A percentile compares a stretch with the other conserved stretches of the same genome.
These are phyloP conservation scores for Rhodamnia argentea DNA, from an alignment of 345 rosid genomes.

Conservation along the genomic window DNA sequence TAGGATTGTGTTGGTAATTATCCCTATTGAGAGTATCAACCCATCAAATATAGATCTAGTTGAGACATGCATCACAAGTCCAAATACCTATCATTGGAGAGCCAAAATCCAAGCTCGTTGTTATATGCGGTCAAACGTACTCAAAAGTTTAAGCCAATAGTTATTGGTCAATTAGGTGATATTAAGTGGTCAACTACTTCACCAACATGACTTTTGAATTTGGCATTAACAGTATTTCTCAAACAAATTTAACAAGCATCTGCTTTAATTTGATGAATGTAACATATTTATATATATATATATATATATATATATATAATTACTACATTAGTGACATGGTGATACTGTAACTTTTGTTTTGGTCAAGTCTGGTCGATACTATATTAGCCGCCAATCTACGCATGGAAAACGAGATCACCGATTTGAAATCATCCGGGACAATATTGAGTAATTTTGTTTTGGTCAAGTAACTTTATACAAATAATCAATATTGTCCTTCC, in stretches of 20 bases:
- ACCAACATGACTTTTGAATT: background rate
- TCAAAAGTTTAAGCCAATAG: too few species aligned
- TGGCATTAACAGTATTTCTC: background rate
- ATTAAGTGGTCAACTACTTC: too few species aligned
- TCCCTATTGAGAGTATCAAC: background rate
- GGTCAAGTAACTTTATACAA: too few species aligned
- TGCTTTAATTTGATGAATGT: background rate
- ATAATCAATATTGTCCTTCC: too few species aligned
- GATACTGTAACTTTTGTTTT: too few species aligned
- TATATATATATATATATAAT: background rate
- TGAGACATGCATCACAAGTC: background rate
- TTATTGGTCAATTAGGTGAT: too few species aligned
- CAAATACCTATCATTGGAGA: background rate
- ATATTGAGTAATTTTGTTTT: too few species aligned
- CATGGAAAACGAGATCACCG: background rate
- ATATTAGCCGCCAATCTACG: too few species aligned
- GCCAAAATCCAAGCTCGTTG: background rate
- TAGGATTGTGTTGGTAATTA: too few species aligned
- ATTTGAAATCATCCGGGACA: too few species aligned
- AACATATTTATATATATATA: background rate
- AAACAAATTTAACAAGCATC: background rate
- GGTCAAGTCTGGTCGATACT: too few species aligned
- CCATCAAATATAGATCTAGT: background rate
- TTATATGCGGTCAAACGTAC: too few species aligned
- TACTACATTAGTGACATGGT: background rate